These are phyloP conservation scores for Cyberlindnera samutprakarnensis DNA, from an alignment of 805 yeast species.

Conservation along the genomic window DNA sequence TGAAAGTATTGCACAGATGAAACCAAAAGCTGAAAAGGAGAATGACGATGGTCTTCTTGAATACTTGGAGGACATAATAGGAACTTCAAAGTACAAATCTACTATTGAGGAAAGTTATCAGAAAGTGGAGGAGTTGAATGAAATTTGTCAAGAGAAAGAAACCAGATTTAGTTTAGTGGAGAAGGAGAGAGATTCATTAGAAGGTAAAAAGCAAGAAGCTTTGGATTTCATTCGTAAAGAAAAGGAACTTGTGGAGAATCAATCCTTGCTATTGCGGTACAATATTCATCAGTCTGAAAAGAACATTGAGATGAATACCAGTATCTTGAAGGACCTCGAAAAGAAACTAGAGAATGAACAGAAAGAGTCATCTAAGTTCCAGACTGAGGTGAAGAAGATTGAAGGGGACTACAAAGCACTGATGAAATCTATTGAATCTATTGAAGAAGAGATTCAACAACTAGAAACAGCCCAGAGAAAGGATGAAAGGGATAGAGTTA, in stretches of 20 bases:
- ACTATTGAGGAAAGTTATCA: constrained; percentile 58
- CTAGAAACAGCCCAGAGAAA: constrained; percentile 32
- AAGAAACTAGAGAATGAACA: constrained; percentile 37
- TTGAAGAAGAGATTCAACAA: constrained; percentile 21
- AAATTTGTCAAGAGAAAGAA: constrained; percentile 73
- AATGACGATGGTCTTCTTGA: constrained; percentile 91
- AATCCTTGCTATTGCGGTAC: constrained; percentile 50
- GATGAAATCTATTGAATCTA: constrained; percentile 16
- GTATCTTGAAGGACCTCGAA: constrained; percentile 31
- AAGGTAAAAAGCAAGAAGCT: constrained; percentile 60
- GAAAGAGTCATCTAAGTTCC: constrained; percentile 31
- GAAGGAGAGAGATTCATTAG: constrained; percentile 61
- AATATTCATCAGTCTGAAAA: constrained; percentile 33
- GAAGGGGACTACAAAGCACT: constrained; percentile 24
- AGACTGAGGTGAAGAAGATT: constrained; percentile 28
- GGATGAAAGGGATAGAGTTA: constrained; percentile 51
- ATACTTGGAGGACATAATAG: constrained; percentile 93
- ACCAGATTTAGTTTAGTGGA: constrained; percentile 73
- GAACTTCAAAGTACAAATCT: constrained; percentile 78
- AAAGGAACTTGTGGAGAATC: constrained; percentile 46
- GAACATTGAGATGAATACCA: constrained; percentile 31
- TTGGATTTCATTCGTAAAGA: constrained; percentile 57
- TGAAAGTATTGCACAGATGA: constrained; percentile 97
- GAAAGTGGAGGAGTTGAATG: constrained; percentile 69
- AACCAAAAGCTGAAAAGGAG: constrained; percentile 89